A percentile compares a stretch with the other conserved stretches of the same genome.
Conservation (phyloP, 1,284 basidiomycete species). For the Fomitopsis pinicola region DNA sequence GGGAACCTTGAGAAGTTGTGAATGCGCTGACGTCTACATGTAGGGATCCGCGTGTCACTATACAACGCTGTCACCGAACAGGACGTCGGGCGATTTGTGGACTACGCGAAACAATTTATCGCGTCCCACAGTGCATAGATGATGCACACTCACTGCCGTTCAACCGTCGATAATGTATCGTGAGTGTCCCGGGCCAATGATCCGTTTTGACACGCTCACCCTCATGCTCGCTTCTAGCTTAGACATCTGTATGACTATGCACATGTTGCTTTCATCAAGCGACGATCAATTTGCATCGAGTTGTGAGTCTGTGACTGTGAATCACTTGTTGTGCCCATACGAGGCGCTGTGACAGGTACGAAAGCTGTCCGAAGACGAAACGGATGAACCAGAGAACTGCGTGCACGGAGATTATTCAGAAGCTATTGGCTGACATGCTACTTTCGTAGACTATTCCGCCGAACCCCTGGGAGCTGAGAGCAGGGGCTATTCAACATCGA, state of each 20-base stretch:
- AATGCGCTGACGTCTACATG: conserved; percentile 20
- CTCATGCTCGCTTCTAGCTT: not conserved
- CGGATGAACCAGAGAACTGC: no score
- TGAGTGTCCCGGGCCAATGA: not conserved
- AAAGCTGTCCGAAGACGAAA: no score
- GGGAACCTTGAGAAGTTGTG: conserved; percentile 5
- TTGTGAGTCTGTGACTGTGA: no score
- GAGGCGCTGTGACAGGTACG: no score
- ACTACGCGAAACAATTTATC: conserved; percentile 58
- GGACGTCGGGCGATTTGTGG: conserved; percentile 58
- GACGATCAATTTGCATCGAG: no score
- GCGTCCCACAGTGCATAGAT: conserved; percentile 30
- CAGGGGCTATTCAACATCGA: no score
- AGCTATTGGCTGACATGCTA: no score
- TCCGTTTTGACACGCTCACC: not conserved
- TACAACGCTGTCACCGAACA: conserved; percentile 95
- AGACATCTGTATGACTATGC: not conserved
- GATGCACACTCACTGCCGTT: conserved; percentile 28
- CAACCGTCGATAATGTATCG: not conserved
- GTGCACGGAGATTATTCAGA: no score
- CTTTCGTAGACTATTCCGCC: no score
- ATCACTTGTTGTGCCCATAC: no score
- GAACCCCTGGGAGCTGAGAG: no score
- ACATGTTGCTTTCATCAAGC: not conserved
- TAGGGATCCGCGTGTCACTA: conserved; percentile 85